Conservation (phyloP, 2,329 filamentous ascomycete genomes). For the Penicillium fuscoglaucum region DNA sequence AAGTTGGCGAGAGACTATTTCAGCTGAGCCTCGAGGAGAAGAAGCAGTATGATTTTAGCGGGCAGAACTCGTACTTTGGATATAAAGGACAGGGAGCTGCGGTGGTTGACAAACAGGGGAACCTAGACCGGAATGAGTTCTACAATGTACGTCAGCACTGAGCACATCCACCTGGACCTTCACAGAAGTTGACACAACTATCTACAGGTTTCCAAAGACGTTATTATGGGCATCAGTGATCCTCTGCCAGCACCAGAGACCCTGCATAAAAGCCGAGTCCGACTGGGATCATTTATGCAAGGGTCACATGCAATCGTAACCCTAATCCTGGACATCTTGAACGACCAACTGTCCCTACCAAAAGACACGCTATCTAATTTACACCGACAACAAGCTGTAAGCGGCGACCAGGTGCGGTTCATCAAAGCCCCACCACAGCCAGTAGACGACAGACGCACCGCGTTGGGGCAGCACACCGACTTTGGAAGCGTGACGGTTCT, state of each 20-base stretch:
- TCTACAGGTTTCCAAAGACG: constrained; percentile 52
- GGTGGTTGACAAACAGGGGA: constrained; percentile 51
- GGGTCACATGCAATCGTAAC: constrained; percentile 49
- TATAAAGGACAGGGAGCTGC: constrained; percentile 53
- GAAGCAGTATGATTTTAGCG: constrained; percentile 55
- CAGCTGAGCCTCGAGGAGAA: constrained; percentile 54
- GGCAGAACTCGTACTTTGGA: constrained; percentile 54
- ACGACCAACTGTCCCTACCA: constrained; percentile 46
- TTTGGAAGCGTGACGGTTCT: constrained; percentile 58
- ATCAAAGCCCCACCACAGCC: constrained; percentile 52
- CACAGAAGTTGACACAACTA: neutral
- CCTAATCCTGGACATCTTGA: constrained; percentile 48
- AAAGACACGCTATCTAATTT: constrained; percentile 46
- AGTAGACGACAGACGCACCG: constrained; percentile 42
- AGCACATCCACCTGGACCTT: neutral
- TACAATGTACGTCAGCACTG: constrained; percentile 49
- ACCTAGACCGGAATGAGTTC: constrained; percentile 54
- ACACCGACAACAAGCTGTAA: constrained; percentile 46
- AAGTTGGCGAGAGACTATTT: constrained; percentile 50
- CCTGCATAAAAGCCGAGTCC: constrained; percentile 38
- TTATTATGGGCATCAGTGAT: constrained; percentile 46
- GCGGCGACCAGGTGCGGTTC: constrained; percentile 57
- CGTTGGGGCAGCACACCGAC: constrained; percentile 57
- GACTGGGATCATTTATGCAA: constrained; percentile 48
- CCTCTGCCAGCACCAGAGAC: constrained; percentile 46